Base-by-base conservation (phyloP, 2,329 filamentous ascomycete species). In the Chlorencoelia australis region DNA sequence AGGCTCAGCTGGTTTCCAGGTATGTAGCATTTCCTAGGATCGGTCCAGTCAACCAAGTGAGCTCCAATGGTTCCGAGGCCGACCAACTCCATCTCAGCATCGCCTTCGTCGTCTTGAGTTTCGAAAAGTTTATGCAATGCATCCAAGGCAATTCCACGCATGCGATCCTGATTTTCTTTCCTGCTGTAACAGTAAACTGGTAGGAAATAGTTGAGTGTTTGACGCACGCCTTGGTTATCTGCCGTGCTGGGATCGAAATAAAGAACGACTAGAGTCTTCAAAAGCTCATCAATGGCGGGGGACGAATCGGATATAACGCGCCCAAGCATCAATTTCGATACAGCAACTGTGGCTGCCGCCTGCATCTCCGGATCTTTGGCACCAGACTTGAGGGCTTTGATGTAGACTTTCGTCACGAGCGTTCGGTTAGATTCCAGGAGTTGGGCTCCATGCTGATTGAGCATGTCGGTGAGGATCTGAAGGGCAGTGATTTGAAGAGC, bases 31-130 rank as follows among this genome's bases (percentile, higher is more conserved):
- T 93, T 88, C 33, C 89, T 70, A 24, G 88, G 87, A 57, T 96
- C 89, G 0, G 89, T 96, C 91, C 89, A 96, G 57, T 96, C 89
- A 1, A 88, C 75, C 6, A 96, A 64, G 52, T 87, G 89, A 3
- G 83, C 77, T 1, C 84, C 86, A 40, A 94, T 83, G 3, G 79
- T 74, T 28, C 75, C 71, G 46, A 93, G 71, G 49, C 79, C 77
- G 7, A 89, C 82, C 76, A 93, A 87, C 40, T 82, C 81, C 24
- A 74, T 74, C 8, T 82, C 75, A 33, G 86, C 82, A 13, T 79
- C 77, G 32, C 84, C 80, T 20, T 83, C 86, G 1, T 74, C 77
- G 53, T 86, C 82, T 8, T 81, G 72, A 7, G 84, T 66, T 41
- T 80, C 81, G 52, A 82, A 73, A 6, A 94, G 71, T 9, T 79